phyloP scores from a whole-genome alignment of 257 asterid species.

The Apocynum venetum region DNA sequence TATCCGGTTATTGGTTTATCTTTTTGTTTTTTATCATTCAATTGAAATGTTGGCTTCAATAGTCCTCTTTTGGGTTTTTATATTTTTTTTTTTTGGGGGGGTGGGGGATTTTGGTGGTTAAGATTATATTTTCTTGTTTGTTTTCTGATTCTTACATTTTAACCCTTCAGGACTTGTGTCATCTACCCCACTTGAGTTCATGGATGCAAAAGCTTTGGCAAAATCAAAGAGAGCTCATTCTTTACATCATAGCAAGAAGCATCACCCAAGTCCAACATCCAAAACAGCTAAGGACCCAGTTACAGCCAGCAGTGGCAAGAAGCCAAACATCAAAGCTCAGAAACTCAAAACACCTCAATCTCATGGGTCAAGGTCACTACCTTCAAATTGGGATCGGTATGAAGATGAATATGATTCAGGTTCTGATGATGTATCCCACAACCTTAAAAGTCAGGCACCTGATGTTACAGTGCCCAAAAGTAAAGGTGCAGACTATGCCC shows the following conservation, averaged over 20 bases:
- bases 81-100: too few species aligned
- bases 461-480: slow-evolving; percentile 64
- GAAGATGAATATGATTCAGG: slow-evolving; percentile 41
- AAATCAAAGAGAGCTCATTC: slow-evolving; percentile 95
- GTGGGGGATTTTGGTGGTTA: background rate
- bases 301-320: slow-evolving; percentile 31
- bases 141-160: background rate
- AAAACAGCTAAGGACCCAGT: slow-evolving; percentile 40
- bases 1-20: background rate
- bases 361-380: slow-evolving; percentile 45
- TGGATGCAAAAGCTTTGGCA: slow-evolving; percentile 93
- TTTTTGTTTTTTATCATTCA: background rate
- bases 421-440: slow-evolving; percentile 33
- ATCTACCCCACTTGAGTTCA: background rate
- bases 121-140: background rate
- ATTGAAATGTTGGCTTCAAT: too few species aligned
- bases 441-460: slow-evolving; percentile 33
- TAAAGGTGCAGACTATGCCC: slow-evolving; percentile 77
- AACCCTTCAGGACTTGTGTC: background rate
- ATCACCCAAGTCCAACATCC: slow-evolving; percentile 43
- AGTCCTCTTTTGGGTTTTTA: too few species aligned
- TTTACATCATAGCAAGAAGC: slow-evolving; percentile 61
- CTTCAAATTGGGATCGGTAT: slow-evolving; percentile 86
- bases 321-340: slow-evolving; percentile 40
- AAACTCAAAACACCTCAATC: slow-evolving; percentile 36